phyloP scores from a whole-genome alignment of 1,284 basidiomycete genomes.

The Psilocybe mexicana region DNA sequence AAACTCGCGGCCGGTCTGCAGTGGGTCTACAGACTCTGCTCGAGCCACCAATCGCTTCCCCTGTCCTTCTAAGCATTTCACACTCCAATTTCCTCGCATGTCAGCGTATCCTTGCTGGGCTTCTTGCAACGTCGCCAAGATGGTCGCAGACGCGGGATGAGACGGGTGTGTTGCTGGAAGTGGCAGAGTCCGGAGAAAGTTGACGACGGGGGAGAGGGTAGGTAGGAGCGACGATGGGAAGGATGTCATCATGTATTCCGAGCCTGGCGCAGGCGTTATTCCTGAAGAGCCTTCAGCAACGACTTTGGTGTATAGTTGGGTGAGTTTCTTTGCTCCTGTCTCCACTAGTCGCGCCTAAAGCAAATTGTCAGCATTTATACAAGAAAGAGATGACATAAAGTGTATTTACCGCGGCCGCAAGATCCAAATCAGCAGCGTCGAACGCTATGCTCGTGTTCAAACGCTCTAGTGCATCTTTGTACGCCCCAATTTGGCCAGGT shows the following conservation, averaged over 20 bases:
- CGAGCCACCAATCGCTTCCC: conserved; percentile 68
- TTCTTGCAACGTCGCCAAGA: conserved; percentile 65
- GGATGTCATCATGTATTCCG: conserved; percentile 51
- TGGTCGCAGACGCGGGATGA: conserved; percentile 68
- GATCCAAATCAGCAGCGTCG: conserved; percentile 59
- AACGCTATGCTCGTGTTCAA: conserved; percentile 80
- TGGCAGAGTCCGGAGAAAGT: conserved; percentile 69
- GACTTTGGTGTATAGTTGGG: conserved; percentile 76
- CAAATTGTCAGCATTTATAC: not conserved
- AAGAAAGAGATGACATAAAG: not conserved
- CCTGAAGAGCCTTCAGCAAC: conserved; percentile 81
- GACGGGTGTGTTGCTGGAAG: conserved; percentile 76
- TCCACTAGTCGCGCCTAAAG: conserved; percentile 70
- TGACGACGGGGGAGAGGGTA: conserved; percentile 60
- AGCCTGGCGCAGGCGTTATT: conserved; percentile 55
- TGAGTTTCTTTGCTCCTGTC: conserved; percentile 77
- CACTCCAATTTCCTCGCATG: conserved; percentile 76
- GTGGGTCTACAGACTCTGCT: conserved; percentile 62
- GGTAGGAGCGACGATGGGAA: conserved; percentile 58
- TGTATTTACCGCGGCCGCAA: conserved; percentile 55
- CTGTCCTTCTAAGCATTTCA: conserved; percentile 69
- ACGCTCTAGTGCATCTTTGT: conserved; percentile 70
- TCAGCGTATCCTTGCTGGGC: conserved; percentile 81
- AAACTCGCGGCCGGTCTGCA: conserved; percentile 66
- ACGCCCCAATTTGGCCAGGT: conserved; percentile 58